Evolutionary conservation across 2,329 filamentous ascomycete species (phyloP).

Genomic region (Eurotiales sp.): DNA sequence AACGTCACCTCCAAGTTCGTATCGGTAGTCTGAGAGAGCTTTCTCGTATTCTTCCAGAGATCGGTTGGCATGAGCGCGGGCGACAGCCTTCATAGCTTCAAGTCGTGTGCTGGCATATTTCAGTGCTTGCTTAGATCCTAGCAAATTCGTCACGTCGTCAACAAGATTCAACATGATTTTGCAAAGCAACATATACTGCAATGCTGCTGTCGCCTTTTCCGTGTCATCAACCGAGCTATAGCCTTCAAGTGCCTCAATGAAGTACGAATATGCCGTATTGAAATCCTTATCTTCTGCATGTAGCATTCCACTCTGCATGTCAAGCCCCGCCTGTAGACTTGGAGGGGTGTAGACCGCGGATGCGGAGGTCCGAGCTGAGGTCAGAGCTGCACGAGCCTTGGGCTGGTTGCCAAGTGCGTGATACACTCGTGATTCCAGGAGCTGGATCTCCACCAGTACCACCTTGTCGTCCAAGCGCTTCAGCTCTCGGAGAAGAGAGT

Average conservation of each 20-base stretch:
- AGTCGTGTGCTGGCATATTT: conserved; percentile 94
- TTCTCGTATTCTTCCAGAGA: conserved; percentile 96
- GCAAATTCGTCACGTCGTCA: conserved; percentile 92
- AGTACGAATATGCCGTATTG: conserved; percentile 98
- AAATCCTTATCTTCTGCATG: conserved; percentile 99
- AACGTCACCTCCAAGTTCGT: conserved; percentile 87
- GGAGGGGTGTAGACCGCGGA: conserved; percentile 97
- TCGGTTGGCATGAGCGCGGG: conserved; percentile 89
- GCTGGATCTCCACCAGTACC: conserved; percentile 93
- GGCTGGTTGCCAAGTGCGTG: conserved; percentile 95
- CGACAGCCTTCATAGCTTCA: conserved; percentile 98
- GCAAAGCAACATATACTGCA: conserved; percentile 99
- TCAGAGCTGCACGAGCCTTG: conserved; percentile 92
- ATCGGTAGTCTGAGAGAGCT: conserved; percentile 82
- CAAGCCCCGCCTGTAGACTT: conserved; percentile 87
- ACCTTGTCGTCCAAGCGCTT: conserved; percentile 99
- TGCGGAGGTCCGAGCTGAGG: conserved; percentile 88
- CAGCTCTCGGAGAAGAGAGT: conserved; percentile 89
- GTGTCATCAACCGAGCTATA: conserved; percentile 91
- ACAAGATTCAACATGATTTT: conserved; percentile 99
- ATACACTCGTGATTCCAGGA: conserved; percentile 94
- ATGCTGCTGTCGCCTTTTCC: conserved; percentile 84
- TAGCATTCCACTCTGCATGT: conserved; percentile 99
- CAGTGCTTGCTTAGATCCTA: conserved; percentile 93
- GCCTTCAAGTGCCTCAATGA: conserved; percentile 96